Evolutionary conservation across 1,139 yeast genomes (phyloP), one percentile per base, ranked within the genome.

Genomic region (Nakaseomyces glabratus): DNA sequence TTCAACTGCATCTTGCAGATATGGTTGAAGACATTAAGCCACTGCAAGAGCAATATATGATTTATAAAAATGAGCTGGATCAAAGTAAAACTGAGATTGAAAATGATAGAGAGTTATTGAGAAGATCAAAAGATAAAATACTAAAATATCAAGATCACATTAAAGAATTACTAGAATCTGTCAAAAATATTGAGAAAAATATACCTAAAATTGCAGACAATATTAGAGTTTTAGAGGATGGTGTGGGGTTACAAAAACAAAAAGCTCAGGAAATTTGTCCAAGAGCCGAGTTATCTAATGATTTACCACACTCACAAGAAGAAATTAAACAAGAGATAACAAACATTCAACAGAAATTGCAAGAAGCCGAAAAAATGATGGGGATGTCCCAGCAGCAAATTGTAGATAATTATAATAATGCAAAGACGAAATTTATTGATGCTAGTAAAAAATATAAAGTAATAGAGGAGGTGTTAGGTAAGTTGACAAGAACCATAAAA

Each of bases 351-450:
- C 46, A 43, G 21, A 51, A 55, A 20, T 56, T 69, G 22, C 47
- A 51, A 16, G 51, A 51, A 21, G 64, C 67, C 3, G 69, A 68
- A 39, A 51, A 54, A 34, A 50, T 51, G 14, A 47, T 68, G 8
- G 74, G 73, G 3, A 55, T 66, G 40, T 48, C 69, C 2, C 64
- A 68, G 26, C 69, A 65, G 22, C 57, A 62, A 26, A 64, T 69
- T 4, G 49, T 62, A 14, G 43, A 52, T n/a, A 52, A 63, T 14
- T 63, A 62, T 33, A 55, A 58, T 11, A 46, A 46, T 14, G 60
- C 65, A 1, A 57, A 64, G 38, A 45, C 44, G 14, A 58, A 55
- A 29, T 64, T 59, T 40, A 51, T 45, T 8, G 57, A 54, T 9
- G 67, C 68, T 2, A 47, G 57, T 22, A 44, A 42, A 3, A 63